Conservation (phyloP, 192 early-diverging fungal genomes). For the Linnemannia elongata region DNA sequence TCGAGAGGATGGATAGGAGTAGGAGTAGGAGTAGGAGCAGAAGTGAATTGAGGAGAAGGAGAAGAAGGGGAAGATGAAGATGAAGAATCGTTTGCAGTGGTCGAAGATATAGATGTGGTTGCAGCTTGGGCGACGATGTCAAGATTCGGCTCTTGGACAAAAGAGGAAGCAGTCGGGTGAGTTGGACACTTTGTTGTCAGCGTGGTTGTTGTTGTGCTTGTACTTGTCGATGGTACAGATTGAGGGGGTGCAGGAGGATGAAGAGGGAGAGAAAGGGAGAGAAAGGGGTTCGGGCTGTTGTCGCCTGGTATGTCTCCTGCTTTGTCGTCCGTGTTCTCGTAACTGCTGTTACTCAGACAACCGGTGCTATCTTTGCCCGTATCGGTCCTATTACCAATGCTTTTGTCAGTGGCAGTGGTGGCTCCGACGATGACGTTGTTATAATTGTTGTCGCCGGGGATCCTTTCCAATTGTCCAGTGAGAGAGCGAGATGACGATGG, state of each 20-base stretch:
- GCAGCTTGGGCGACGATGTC: not conserved
- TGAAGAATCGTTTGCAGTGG: not conserved
- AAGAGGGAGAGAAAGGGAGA: not conserved
- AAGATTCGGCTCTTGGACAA: not conserved
- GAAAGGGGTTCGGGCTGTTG: not conserved
- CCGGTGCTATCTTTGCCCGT: not conserved
- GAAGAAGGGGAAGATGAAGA: not conserved
- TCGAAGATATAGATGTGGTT: not conserved
- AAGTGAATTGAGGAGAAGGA: not conserved
- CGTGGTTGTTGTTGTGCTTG: not conserved
- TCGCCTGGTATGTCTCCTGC: too few species aligned
- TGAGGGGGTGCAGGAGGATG: not conserved
- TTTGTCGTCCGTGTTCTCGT: not conserved
- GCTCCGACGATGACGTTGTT: not conserved
- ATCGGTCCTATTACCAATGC: not conserved
- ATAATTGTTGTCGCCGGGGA: not conserved
- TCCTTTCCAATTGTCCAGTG: not conserved
- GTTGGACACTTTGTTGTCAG: constrained; percentile 6
- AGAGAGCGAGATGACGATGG: not conserved
- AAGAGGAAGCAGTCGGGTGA: constrained; percentile 2
- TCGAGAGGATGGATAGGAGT: not conserved
- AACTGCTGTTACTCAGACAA: not conserved
- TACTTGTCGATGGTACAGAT: not conserved
- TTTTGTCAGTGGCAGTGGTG: not conserved
- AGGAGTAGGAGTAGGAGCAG: not conserved